These are phyloP conservation scores for Narthecium ossifragum DNA, from an alignment of 106 monocot genomes.

Conservation along the genomic window DNA sequence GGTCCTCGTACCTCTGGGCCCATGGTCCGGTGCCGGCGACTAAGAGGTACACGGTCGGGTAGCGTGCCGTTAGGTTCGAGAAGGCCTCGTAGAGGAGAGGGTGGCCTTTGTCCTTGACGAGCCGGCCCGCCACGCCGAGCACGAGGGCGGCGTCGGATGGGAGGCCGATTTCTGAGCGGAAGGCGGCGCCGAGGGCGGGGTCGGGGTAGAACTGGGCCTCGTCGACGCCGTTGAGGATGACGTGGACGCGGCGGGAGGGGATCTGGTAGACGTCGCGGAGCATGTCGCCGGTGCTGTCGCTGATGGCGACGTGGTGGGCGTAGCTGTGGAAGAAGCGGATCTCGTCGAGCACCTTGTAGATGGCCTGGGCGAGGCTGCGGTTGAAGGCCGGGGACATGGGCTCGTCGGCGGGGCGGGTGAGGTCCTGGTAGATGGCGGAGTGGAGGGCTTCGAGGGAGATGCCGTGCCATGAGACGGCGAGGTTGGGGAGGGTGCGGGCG, in stretches of 20 bases:
- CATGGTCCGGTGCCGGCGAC: conserved; percentile 87
- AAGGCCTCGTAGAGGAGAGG: conserved; percentile 74
- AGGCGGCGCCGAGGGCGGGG: conserved; percentile 25
- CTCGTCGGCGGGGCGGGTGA: conserved; percentile 43
- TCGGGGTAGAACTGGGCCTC: conserved; percentile 67
- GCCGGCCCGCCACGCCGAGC: conserved; percentile 78
- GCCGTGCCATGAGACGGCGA: conserved; percentile 93
- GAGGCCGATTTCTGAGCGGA: conserved; percentile 47
- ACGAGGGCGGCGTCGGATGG: conserved; percentile 56
- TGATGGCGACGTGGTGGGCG: conserved; percentile 89
- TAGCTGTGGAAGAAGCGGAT: conserved; percentile 86
- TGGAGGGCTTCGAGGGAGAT: conserved; percentile 78
- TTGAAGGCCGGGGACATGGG: conserved; percentile 44
- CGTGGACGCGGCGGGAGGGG: conserved; percentile 64
- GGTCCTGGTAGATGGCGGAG: conserved; percentile 71
- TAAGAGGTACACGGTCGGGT: conserved; percentile 55
- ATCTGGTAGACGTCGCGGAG: conserved; percentile 94
- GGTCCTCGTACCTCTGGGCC: conserved; percentile 63
- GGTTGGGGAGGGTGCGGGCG: conserved; percentile 53
- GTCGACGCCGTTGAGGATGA: conserved; percentile 94
- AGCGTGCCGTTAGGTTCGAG: conserved; percentile 20
- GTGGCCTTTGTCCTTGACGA: conserved; percentile 95
- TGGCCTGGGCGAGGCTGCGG: conserved; percentile 31
- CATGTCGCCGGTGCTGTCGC: conserved; percentile 82
- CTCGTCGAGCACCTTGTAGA: conserved; percentile 68